Evolutionary conservation across 768 basidiomycete genomes (phyloP), one percentile per base, ranked within the genome.

Genomic region (Hemileccinum rubropunctum): DNA sequence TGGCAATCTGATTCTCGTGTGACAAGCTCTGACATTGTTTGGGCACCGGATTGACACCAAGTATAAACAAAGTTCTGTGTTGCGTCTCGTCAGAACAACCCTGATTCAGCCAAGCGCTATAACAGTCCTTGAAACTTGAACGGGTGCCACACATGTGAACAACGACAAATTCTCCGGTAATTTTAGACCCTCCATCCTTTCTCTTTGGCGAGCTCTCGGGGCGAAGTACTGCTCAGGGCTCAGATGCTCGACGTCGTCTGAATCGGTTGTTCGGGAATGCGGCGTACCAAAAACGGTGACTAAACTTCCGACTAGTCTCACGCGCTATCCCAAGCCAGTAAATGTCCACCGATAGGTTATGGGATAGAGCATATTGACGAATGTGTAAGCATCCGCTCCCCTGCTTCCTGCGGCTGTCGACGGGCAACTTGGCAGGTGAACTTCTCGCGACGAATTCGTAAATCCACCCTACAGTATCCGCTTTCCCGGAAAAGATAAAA

Each of bases 401-500:
- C 37, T 33, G 38, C 53, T n/a, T 32, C 30, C 6, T 15, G 7
- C 27, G 47, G 20, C 7, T 13, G 28, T 17, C 12, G 13, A 15
- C 3, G 6, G 17, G 32, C 20, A 32, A n/a, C 9, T 20, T 20
- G 4, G n/a, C 18, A 17, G 7, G 27, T 6, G 14, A 28, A n/a
- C 27, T 46, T 45, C 20, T 27, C 10, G n/a, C 43, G 32, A 42
- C 27, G 12, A 9, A 4, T 12, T 32, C 33, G 15, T 12, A 30
- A 13, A 14, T 27, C 34, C 37, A 35, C 30, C 33, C 23, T 17
- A 23, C 17, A n/a, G n/a, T n/a, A n/a, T n/a, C 36, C n/a, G 4
- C 23, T 20, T 33, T 10, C 20, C n/a, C 14, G 17, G 6, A 23
- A 49, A 18, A 33, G 30, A 61, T 54, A 60, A 61, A 58, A 37